Base-by-base conservation (phyloP, 2,329 filamentous ascomycete species). In the Lachnellula occidentalis region DNA sequence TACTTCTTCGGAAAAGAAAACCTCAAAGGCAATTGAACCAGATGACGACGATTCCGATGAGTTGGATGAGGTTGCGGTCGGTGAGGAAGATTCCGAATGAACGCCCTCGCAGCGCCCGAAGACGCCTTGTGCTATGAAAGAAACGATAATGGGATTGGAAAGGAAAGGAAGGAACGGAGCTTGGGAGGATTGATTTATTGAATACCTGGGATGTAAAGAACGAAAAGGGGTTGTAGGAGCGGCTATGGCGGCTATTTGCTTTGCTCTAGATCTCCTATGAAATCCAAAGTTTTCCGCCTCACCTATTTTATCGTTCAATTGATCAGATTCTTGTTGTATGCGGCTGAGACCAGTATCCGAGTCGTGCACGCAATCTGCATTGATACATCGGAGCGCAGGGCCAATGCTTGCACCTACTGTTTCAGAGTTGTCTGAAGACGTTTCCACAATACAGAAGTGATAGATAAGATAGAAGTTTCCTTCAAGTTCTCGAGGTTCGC, bases 81-180 rank as follows among this genome's bases (percentile, higher is more conserved):
- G 46, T 8, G 54, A 41, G 19, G 54, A 56, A 24, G 50, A 53
- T 1, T 50, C 53, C 6, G 54, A 56, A 31, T 14, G 53, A 55
- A 43, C 11, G 21, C n/a, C 8, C 24, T 17, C 15, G 17, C 17
- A 17, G 17, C 39, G 14, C 39, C 3, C 24, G 24, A 24, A 24
- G 24, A 24, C 17, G 11, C 41, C n/a, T 43, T 43, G 41, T 19
- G 41, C 19, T 21, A 43, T 21, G 19, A 19, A 19, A 43, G 15
- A 22, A n/a, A 21, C 24, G 19, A 43, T 12, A 43, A 43, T 31
- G 27, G 27, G 27, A 31, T 31, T 31, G 27, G 27, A 31, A 43
- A 43, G 19, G n/a, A 17, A 17, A 5, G 19, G 12, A 17, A 5
- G 19, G 12, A 43, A 19, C 19, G 17, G 41, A 17, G 19, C n/a